Evolutionary conservation across 2,329 filamentous ascomycete species (phyloP), one percentile per base, ranked within the genome.

Genomic region (Fusarium sp.): DNA sequence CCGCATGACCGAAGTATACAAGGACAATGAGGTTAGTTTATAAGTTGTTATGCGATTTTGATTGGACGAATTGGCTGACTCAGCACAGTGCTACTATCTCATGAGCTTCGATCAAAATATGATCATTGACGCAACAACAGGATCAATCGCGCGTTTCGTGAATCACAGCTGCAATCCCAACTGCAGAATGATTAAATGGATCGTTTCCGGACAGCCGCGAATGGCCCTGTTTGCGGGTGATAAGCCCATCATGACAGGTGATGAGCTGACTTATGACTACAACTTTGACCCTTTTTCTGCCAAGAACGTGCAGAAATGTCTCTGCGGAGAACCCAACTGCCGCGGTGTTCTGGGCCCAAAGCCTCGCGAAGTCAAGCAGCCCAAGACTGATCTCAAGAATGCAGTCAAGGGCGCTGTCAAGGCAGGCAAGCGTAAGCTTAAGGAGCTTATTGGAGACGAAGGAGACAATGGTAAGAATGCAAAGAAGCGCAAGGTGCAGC

Each of bases 71-170:
- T 50, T 45, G 28, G 53, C 47, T 70, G 58, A 77, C 66, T 63
- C 63, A 69, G 42, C 26, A 97, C 76, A 98, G 94, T 98, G 95
- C 83, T 98, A 98, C 83, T 99, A 99, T 82, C 87, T 99, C 56
- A 99, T 99, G 96, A 95, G 94, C 63, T 98, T 98, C 81, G 95
- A 98, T 80, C 95, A 98, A 82, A 96, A 97, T 82, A 96, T 98
- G 91, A 97, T 98, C 78, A 97, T 99, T 74, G 96, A 99, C 84
- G 96, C 96, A 39, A 98, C 95, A 35, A 94, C 94, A 63, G 96
- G 96, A 78, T 97, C 94, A 75, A 97, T 98, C 83, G 96, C 96
- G 79, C 93, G 96, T 63, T 99, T 99, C 82, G 95, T 99, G 81
- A 99, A 99, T 81, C 96, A 99, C 82, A 98, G 95, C 24, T 99